phyloP scores from a whole-genome alignment of 306 rosid species.

The Fragaria iinumae region DNA sequence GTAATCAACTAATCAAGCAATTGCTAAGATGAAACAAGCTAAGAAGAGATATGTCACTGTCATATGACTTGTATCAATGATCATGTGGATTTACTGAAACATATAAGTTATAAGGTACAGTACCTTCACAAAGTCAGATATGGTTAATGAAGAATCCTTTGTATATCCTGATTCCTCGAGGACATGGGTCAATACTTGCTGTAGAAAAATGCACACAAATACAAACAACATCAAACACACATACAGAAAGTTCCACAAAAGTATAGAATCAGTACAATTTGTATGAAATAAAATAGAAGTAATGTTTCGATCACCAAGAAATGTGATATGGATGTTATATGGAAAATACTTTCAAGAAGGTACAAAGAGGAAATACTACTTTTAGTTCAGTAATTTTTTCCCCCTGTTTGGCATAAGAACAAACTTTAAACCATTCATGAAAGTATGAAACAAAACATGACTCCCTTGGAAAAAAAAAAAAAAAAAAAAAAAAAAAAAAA shows the following conservation, averaged over 20 bases:
- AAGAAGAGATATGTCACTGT: not conserved
- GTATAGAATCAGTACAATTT: not conserved
- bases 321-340: not conserved
- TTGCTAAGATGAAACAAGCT: not conserved
- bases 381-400: not conserved
- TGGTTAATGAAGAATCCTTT: conserved; percentile 51
- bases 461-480: not conserved
- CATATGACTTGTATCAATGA: not conserved
- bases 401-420: not conserved
- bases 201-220: conserved; percentile 9
- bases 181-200: conserved; percentile 67
- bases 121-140: conserved; percentile 79
- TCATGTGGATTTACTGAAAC: not conserved
- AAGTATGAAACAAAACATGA: not conserved
- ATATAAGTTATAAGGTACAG: conserved; percentile 18
- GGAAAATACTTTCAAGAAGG: not conserved
- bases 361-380: not conserved
- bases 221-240: conserved; percentile 2
- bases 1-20: not conserved
- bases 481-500: not conserved
- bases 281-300: not conserved
- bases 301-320: not conserved
- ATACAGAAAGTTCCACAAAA: not conserved
- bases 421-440: not conserved
- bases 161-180: conserved; percentile 81